Conservation (phyloP, 202 grass and related monocot genomes). For the Setaria italica region DNA sequence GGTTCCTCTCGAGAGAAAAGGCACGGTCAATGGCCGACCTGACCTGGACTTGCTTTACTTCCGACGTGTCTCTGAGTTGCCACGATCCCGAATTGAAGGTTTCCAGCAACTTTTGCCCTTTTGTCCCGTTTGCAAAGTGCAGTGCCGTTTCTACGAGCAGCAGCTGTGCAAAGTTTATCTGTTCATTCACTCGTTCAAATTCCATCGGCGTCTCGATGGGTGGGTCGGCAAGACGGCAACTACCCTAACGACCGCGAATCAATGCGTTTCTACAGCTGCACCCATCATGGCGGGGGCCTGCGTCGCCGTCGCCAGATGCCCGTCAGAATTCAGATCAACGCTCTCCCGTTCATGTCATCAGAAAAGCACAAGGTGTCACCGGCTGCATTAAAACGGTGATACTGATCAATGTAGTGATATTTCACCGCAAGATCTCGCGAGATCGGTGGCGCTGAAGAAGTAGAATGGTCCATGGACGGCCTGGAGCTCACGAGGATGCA, state of each 20-base stretch:
- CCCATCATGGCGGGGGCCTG: neutral
- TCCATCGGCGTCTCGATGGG: neutral
- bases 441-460: neutral
- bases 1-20: neutral
- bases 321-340: neutral
- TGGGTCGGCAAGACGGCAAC: neutral
- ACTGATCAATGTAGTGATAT: neutral
- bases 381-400: neutral
- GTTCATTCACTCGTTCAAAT: neutral
- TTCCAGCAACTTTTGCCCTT: neutral
- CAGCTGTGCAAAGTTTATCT: neutral
- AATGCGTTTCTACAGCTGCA: neutral
- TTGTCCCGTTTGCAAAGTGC: neutral
- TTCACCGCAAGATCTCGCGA: slow-evolving; percentile 2
- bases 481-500: neutral
- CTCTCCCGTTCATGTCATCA: neutral
- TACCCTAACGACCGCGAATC: neutral
- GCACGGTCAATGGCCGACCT: slow-evolving; percentile 8
- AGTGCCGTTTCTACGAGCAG: neutral
- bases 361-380: neutral
- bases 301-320: slow-evolving; percentile 7
- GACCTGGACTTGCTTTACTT: neutral
- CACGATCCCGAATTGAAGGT: neutral
- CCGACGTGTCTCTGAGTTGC: neutral
- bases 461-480: slow-evolving; percentile 17